Evolutionary conservation across 306 rosid species (phyloP).

Genomic region (Morella rubra): DNA sequence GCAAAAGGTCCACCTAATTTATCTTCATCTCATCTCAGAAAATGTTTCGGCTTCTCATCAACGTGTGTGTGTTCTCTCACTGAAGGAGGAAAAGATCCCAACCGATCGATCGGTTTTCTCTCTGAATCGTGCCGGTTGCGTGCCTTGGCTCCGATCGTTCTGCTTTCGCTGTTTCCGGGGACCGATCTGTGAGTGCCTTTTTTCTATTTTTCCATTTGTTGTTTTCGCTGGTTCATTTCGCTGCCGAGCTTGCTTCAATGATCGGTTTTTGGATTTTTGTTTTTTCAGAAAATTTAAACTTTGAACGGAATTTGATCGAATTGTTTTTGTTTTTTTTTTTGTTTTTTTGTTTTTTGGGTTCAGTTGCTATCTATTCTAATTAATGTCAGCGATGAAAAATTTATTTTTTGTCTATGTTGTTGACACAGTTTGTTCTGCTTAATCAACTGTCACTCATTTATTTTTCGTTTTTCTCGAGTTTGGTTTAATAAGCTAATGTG

Average conservation of each 20-base stretch:
- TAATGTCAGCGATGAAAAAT: slow-evolving; percentile 21
- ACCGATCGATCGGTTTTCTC: slow-evolving; percentile 27
- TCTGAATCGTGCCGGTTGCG: background rate
- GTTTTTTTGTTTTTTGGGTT: background rate
- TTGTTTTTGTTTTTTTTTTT: slow-evolving; percentile 11
- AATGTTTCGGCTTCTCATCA: background rate
- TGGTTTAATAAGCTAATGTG: slow-evolving; percentile 22
- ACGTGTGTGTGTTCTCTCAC: slow-evolving; percentile 6
- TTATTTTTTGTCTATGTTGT: slow-evolving; percentile 26
- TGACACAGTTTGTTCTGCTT: slow-evolving; percentile 17
- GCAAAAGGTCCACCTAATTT: background rate
- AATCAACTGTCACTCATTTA: background rate
- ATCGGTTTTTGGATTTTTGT: slow-evolving; percentile 11
- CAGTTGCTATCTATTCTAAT: background rate
- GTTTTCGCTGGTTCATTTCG: background rate
- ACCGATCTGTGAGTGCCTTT: slow-evolving; percentile 54
- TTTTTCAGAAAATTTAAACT: background rate
- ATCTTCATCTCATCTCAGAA: background rate
- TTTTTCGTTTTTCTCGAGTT: slow-evolving; percentile 3
- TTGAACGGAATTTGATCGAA: slow-evolving; percentile 46
- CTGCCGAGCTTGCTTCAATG: slow-evolving; percentile 19
- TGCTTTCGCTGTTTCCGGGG: slow-evolving; percentile 14
- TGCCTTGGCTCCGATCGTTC: slow-evolving; percentile 42
- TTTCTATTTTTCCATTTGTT: slow-evolving; percentile 7
- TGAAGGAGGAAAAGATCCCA: slow-evolving; percentile 33